Evolutionary conservation across 768 basidiomycete genomes (phyloP).

Genomic region (Podaxis sp.): DNA sequence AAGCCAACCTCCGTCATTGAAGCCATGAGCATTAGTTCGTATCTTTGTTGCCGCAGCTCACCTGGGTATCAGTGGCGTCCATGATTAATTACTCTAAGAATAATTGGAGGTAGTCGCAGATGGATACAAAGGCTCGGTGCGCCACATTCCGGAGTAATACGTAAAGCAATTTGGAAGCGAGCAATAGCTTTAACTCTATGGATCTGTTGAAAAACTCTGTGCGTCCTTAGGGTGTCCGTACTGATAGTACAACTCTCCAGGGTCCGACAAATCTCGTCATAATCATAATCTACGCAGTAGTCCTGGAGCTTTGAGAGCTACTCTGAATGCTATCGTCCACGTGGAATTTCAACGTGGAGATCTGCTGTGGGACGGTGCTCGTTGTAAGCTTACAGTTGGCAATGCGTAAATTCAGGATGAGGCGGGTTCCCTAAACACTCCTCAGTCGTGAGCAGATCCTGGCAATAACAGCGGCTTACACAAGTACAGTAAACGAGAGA

Average conservation of each 20-base stretch:
- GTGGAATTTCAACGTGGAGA: slow-evolving; percentile 1
- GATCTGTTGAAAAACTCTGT: not conserved
- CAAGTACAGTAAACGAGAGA: slow-evolving; percentile 10
- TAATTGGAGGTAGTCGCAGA: not conserved
- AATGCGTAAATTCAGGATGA: slow-evolving; percentile 5
- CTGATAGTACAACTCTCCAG: not conserved
- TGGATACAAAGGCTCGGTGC: too few species aligned
- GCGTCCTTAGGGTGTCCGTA: not conserved
- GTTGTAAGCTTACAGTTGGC: not conserved
- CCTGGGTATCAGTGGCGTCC: not conserved
- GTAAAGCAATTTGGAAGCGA: too few species aligned
- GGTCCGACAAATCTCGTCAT: not conserved
- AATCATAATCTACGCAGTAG: not conserved
- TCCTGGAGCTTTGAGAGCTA: not conserved
- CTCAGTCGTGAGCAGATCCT: not conserved
- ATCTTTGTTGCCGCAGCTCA: not conserved
- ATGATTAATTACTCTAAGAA: not conserved
- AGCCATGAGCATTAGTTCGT: not conserved
- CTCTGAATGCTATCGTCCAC: not conserved
- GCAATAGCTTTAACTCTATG: not conserved
- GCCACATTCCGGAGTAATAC: too few species aligned
- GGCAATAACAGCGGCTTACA: not conserved
- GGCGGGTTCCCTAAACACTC: not conserved
- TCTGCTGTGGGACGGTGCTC: not conserved
- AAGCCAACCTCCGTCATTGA: not conserved